Evolutionary conservation across 345 rosid genomes (phyloP).

Genomic region (Theobroma cacao): DNA sequence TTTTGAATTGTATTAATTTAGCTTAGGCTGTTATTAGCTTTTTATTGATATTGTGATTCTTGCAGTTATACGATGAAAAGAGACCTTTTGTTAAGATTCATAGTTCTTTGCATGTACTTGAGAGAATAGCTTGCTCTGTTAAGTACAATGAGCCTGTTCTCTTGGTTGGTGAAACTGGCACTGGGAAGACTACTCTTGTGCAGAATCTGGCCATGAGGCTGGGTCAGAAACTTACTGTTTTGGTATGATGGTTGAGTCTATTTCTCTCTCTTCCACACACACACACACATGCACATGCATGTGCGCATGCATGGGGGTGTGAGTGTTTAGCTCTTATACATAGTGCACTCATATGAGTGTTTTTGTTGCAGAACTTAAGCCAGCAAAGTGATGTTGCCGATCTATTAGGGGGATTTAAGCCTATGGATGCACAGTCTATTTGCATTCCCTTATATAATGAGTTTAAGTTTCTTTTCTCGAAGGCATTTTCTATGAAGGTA

Average conservation of each 20-base stretch:
- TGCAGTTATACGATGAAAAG: slow-evolving; percentile 51
- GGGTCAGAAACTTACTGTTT: slow-evolving; percentile 83
- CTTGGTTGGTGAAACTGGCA: slow-evolving; percentile 99
- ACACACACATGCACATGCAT: too few relatives aligned
- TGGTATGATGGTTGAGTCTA: slow-evolving; percentile 47
- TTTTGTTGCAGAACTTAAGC: slow-evolving; percentile 74
- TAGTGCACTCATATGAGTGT: neutral
- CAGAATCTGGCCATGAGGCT: slow-evolving; percentile 79
- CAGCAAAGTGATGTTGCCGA: slow-evolving; percentile 97
- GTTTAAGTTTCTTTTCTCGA: slow-evolving; percentile 55
- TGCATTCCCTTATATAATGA: slow-evolving; percentile 73
- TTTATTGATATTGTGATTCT: slow-evolving; percentile 22
- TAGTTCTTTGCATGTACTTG: slow-evolving; percentile 70
- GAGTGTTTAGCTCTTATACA: slow-evolving; percentile 7
- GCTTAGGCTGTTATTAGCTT: slow-evolving; percentile 17
- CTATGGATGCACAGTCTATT: slow-evolving; percentile 64
- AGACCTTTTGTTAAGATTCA: slow-evolving; percentile 64
- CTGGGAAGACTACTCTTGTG: slow-evolving; percentile 95
- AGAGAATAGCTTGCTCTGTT: slow-evolving; percentile 81
- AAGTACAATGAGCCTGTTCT: slow-evolving; percentile 90
- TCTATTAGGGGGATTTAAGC: slow-evolving; percentile 95
- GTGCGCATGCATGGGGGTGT: neutral
- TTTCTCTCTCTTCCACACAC: neutral
- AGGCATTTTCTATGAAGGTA: slow-evolving; percentile 55
- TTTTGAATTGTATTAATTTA: slow-evolving; percentile 16